Base-by-base conservation (phyloP, 345 rosid species). In the Adansonia digitata region DNA sequence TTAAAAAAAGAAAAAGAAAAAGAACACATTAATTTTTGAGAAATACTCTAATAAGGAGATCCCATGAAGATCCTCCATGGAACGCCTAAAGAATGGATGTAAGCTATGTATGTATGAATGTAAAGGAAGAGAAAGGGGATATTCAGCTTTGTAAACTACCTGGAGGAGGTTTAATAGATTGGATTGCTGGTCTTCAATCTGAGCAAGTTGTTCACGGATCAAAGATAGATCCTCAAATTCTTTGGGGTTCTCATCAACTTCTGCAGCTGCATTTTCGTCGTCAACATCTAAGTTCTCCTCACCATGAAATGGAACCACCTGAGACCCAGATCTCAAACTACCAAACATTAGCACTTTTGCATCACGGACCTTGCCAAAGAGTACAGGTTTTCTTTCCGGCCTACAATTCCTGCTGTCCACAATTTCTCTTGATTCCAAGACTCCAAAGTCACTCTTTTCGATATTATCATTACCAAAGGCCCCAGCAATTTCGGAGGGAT, bases 101-200 rank as follows among this genome's bases (percentile, higher is more conserved):
- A 62, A 63, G 69, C 26, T n/a, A n/a, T n/a, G n/a, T n/a, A n/a
- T n/a, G n/a, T n/a, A n/a, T n/a, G n/a, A 64, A 56, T 2, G 11
- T 14, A 12, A 66, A 20, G 48, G 12, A n/a, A 70, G 45, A 20
- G 34, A 37, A 24, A 45, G 65, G 51, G 57, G 6, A 64, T 39
- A 78, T 2, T n/a, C 15, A 66, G 55, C 49, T 74, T 71, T 22
- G 63, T 53, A 59, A 43, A 62, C 75, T 81, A 95, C 99, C 97
- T 95, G 98, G 45, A 95, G 92, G 70, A 91, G 91, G 77, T 84
- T 81, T 22, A 90, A 76, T 46, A 95, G 87, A 86, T 86, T 82
- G 17, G 94, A 87, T 77, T 95, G 98, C 84, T 89, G 99, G 81
- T 88, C 82, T 74, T 95, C 98, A 72, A 95, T 95, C 85, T 87